These are phyloP conservation scores for Kwoniella botswanensis DNA, from an alignment of 768 basidiomycete genomes.

Conservation along the genomic window DNA sequence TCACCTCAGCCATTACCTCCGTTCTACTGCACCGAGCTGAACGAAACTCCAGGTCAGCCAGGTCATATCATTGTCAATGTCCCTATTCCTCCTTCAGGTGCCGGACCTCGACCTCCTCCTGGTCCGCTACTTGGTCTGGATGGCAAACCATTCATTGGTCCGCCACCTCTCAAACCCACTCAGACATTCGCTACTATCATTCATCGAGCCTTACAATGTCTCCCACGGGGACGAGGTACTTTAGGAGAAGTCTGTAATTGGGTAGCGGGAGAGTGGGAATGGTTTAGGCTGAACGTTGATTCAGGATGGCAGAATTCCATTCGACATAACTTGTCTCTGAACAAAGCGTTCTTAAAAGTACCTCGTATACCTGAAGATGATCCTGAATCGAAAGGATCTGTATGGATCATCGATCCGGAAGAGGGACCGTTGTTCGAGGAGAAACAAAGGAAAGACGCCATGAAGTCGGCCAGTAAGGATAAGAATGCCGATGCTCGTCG, in stretches of 20 bases:
- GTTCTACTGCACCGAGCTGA: slow-evolving; percentile 62
- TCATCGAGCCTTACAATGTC: slow-evolving; percentile 79
- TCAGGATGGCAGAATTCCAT: slow-evolving; percentile 95
- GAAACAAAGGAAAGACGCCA: slow-evolving; percentile 49
- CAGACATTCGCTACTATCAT: slow-evolving; percentile 91
- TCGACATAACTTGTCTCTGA: slow-evolving; percentile 91
- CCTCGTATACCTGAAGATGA: slow-evolving; percentile 79
- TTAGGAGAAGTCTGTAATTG: slow-evolving; percentile 89
- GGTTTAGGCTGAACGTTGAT: slow-evolving; percentile 83
- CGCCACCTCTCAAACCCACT: slow-evolving; percentile 77
- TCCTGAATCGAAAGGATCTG: slow-evolving; percentile 75
- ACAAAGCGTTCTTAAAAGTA: slow-evolving; percentile 87
- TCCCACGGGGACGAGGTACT: slow-evolving; percentile 65
- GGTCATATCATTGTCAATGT: slow-evolving; percentile 55
- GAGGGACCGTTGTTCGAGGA: slow-evolving; percentile 58
- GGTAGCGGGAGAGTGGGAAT: slow-evolving; percentile 86
- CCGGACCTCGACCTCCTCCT: slow-evolving; percentile 52
- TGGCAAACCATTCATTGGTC: slow-evolving; percentile 56
- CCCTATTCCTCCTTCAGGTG: slow-evolving; percentile 53
- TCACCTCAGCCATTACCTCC: slow-evolving; percentile 49
- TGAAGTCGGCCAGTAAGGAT: slow-evolving; percentile 44
- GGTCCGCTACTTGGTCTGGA: slow-evolving; percentile 55
- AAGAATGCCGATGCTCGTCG: slow-evolving; percentile 40
- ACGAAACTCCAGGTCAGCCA: slow-evolving; percentile 63
- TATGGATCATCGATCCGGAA: slow-evolving; percentile 85